phyloP scores from a whole-genome alignment of 768 basidiomycete genomes.

The Pisolithus tinctorius region DNA sequence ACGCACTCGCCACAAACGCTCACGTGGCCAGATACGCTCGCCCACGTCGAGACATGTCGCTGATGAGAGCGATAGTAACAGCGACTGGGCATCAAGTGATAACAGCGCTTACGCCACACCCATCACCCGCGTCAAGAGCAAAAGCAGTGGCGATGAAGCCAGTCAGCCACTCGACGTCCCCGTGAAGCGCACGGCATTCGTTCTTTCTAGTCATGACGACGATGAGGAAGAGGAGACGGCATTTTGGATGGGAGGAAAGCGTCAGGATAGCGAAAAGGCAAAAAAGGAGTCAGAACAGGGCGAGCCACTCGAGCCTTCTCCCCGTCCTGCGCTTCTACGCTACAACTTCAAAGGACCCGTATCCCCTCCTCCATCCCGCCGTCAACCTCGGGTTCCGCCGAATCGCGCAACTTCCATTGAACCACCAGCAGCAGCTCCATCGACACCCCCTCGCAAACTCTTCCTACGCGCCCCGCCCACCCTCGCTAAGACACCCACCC shows the following conservation, averaged over 20 bases:
- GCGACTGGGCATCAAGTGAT: slow-evolving; percentile 29
- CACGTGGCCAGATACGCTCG: slow-evolving; percentile 36
- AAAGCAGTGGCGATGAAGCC: slow-evolving; percentile 10
- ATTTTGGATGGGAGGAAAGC: slow-evolving; percentile 18
- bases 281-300: slow-evolving; percentile 5
- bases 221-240: slow-evolving; percentile 46
- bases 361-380: slow-evolving; percentile 63
- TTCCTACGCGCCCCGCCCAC: slow-evolving; percentile 16
- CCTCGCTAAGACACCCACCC: slow-evolving; percentile 24
- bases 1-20: slow-evolving; percentile 45
- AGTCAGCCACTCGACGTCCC: background rate
- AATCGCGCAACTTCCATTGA: slow-evolving; percentile 22
- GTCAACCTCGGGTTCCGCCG: slow-evolving; percentile 30
- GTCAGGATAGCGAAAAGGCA: slow-evolving; percentile 4
- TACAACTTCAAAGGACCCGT: slow-evolving; percentile 39
- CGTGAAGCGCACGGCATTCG: slow-evolving; percentile 21
- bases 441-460: slow-evolving; percentile 19
- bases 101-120: slow-evolving; percentile 7
- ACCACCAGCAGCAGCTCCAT: slow-evolving; percentile 12
- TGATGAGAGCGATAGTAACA: slow-evolving; percentile 25
- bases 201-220: slow-evolving; percentile 36
- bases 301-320: slow-evolving; percentile 11
- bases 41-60: slow-evolving; percentile 42
- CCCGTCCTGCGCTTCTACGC: slow-evolving; percentile 32
- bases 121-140: slow-evolving; percentile 11